These are phyloP conservation scores for Neofusicoccum umdonicola DNA, from an alignment of 2,329 filamentous ascomycete species.

Conservation along the genomic window DNA sequence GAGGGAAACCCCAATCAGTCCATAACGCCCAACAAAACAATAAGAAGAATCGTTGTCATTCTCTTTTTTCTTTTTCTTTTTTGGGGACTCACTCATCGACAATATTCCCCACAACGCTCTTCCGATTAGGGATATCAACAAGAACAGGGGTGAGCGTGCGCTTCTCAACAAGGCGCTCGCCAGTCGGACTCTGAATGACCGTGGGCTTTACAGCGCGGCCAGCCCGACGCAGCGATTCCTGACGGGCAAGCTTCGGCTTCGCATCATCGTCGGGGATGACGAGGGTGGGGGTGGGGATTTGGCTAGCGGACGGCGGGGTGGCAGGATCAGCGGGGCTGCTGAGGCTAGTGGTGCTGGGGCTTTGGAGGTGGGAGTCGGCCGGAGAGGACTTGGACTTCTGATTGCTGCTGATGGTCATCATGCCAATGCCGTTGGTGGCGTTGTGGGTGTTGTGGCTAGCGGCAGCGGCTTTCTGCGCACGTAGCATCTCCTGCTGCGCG, in stretches of 20 bases:
- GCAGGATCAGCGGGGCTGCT: neutral
- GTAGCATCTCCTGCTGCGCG: conserved; percentile 14
- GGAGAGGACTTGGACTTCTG: neutral
- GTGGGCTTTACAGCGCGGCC: neutral
- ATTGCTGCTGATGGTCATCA: conserved; percentile 11
- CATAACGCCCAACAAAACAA: neutral
- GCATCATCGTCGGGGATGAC: neutral
- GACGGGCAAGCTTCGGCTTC: conserved; percentile 10
- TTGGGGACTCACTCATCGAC: conserved; percentile 5
- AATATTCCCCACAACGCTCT: conserved; percentile 10
- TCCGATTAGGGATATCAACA: conserved; percentile 13
- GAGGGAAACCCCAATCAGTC: neutral
- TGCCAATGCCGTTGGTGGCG: conserved; percentile 6
- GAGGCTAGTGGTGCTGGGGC: neutral
- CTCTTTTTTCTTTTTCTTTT: neutral
- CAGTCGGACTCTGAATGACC: conserved; percentile 4
- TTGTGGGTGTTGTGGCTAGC: neutral
- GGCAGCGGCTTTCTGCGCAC: conserved; percentile 8
- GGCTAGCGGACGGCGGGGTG: neutral
- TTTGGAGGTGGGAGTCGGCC: neutral
- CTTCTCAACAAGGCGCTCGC: conserved; percentile 12
- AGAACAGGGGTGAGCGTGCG: conserved; percentile 7
- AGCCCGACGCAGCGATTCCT: neutral
- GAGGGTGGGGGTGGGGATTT: neutral
- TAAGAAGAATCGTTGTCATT: neutral